Percentiles rank a stretch among this genome's conserved stretches.
Conservation (phyloP, 768 basidiomycete genomes). For the Naganishia onofrii region DNA sequence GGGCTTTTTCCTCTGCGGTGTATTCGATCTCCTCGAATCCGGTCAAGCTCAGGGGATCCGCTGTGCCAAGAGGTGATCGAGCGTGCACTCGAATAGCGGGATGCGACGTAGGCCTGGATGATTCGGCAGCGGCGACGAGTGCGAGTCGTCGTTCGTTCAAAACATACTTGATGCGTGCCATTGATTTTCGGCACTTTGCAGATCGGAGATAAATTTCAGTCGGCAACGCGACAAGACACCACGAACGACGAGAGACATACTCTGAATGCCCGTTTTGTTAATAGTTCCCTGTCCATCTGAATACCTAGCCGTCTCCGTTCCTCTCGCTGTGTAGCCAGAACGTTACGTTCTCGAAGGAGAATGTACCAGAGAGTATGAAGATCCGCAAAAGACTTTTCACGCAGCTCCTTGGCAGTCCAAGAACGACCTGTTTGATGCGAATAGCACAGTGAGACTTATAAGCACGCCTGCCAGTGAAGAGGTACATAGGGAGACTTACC, state of each 20-base stretch:
- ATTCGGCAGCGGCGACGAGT: slow-evolving; percentile 65
- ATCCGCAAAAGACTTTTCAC: slow-evolving; percentile 86
- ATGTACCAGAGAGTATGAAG: slow-evolving; percentile 95
- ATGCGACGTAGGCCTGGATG: slow-evolving; percentile 13
- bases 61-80: slow-evolving; percentile 27
- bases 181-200: slow-evolving; percentile 78
- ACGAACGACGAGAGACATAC: slow-evolving; percentile 36
- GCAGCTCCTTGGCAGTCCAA: slow-evolving; percentile 81
- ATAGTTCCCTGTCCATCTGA: slow-evolving; percentile 42
- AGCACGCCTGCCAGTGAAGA: background rate
- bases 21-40: slow-evolving; percentile 33
- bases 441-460: background rate
- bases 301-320: slow-evolving; percentile 66
- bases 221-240: background rate
- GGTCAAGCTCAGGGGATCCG: slow-evolving; percentile 32
- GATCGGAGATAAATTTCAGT: background rate
- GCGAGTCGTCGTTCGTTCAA: slow-evolving; percentile 85
- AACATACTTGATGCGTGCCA: slow-evolving; percentile 93
- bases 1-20: slow-evolving; percentile 28
- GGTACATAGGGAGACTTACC: slow-evolving; percentile 17
- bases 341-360: slow-evolving; percentile 79
- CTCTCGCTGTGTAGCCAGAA: slow-evolving; percentile 80
- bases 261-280: slow-evolving; percentile 43
- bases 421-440: slow-evolving; percentile 63
- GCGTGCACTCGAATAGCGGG: slow-evolving; percentile 27